Conservation (phyloP, 83 land plant species). For the Picea mariana region DNA sequence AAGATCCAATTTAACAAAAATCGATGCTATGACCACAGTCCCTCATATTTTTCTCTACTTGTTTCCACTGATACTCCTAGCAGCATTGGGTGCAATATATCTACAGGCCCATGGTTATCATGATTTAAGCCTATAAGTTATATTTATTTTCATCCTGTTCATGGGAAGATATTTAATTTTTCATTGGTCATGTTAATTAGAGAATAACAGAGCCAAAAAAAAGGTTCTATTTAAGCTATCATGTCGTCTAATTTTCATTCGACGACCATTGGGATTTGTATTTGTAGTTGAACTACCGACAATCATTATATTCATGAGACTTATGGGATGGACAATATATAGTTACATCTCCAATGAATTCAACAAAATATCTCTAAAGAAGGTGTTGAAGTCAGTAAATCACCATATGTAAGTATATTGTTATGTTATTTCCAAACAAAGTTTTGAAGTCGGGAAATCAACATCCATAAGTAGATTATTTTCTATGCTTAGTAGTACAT, state of each 20-base stretch:
- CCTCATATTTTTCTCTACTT: constrained; percentile 43
- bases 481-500: too few relatives aligned
- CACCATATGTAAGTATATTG: constrained; percentile 36
- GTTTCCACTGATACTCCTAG: constrained; percentile 38
- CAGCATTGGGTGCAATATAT: constrained; percentile 29
- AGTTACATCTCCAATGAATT: constrained; percentile 44
- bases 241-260: constrained; percentile 40
- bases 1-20: background rate
- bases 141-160: background rate
- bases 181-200: background rate
- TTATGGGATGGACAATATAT: constrained; percentile 60
- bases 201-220: constrained; percentile 13
- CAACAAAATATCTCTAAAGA: constrained; percentile 36
- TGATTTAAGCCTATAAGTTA: constrained; percentile 5
- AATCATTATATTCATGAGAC: constrained; percentile 27
- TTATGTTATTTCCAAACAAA: background rate
- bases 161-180: background rate
- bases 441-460: too few relatives aligned
- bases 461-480: background rate
- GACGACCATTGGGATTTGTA: constrained; percentile 40
- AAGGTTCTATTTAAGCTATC: constrained; percentile 8
- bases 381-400: constrained; percentile 26
- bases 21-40: constrained; percentile 22
- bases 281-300: constrained; percentile 42
- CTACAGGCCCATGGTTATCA: constrained; percentile 14